Evolutionary conservation across 352 stramenopile genomes (phyloP).

Genomic region (Globisporangium rhizosaccharum): DNA sequence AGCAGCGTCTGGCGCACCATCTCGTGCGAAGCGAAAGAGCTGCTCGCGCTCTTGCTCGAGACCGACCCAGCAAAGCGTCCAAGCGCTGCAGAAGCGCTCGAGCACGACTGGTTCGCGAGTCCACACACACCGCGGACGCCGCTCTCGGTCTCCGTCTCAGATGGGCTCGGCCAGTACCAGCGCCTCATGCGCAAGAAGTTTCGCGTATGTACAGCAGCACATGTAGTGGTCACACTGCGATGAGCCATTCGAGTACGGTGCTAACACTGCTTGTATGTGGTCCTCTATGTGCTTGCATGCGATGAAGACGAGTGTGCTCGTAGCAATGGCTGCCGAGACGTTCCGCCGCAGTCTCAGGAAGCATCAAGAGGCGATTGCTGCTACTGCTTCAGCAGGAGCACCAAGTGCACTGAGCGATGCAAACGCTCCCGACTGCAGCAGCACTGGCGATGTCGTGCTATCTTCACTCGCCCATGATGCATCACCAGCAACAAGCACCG

Average conservation of each 20-base stretch:
- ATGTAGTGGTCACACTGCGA: not conserved
- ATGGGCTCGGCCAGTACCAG: constrained; percentile 51
- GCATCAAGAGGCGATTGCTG: constrained; percentile 10
- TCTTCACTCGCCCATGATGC: not conserved
- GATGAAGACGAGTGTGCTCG: constrained; percentile 47
- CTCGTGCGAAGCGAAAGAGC: constrained; percentile 42
- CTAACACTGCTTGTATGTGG: not conserved
- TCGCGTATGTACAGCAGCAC: constrained; percentile 21
- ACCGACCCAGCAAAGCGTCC: constrained; percentile 22
- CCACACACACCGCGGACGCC: constrained; percentile 38
- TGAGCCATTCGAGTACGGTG: not conserved
- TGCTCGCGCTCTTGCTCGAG: constrained; percentile 36
- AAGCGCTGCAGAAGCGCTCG: constrained; percentile 30
- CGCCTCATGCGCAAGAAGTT: constrained; percentile 63
- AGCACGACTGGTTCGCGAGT: constrained; percentile 43
- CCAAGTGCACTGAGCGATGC: not conserved
- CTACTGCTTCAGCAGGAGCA: not conserved
- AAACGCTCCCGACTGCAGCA: no score
- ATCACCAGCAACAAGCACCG: not conserved
- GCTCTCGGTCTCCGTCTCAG: constrained; percentile 39
- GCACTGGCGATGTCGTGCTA: not conserved
- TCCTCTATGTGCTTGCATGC: not conserved
- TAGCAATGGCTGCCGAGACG: constrained; percentile 45
- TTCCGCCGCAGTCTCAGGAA: constrained; percentile 46
- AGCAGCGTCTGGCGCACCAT: constrained; percentile 35